phyloP scores from a whole-genome alignment of 768 basidiomycete genomes.

The Crucibulum laeve region DNA sequence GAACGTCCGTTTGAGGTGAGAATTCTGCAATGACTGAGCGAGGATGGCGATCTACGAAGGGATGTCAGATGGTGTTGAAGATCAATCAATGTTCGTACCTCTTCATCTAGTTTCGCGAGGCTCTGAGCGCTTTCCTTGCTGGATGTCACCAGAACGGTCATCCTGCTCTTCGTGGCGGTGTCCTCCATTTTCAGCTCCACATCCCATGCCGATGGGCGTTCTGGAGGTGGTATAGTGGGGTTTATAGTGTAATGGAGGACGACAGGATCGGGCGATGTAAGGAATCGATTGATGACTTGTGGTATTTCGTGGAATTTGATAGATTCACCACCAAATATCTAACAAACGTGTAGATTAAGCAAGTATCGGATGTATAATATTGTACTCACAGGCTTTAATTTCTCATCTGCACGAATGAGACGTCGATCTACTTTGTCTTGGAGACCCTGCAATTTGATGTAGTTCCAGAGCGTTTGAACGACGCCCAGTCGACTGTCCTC shows the following conservation, averaged over 20 bases:
- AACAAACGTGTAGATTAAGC: neutral
- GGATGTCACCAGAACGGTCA: slow-evolving; percentile 65
- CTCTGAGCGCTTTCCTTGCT: slow-evolving; percentile 68
- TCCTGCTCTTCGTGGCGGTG: slow-evolving; percentile 61
- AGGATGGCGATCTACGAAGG: slow-evolving; percentile 66
- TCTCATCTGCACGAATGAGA: slow-evolving; percentile 64
- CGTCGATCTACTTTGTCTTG: slow-evolving; percentile 82
- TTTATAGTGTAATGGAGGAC: slow-evolving; percentile 74
- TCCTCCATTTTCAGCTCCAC: slow-evolving; percentile 90
- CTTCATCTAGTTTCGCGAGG: slow-evolving; percentile 77
- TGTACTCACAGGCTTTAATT: slow-evolving; percentile 52
- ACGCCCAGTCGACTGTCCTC: slow-evolving; percentile 82
- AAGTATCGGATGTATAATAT: neutral
- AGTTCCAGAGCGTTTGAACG: slow-evolving; percentile 86
- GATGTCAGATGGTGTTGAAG: neutral
- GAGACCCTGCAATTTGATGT: slow-evolving; percentile 79
- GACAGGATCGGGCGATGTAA: slow-evolving; percentile 76
- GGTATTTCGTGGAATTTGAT: slow-evolving; percentile 79
- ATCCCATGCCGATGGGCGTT: slow-evolving; percentile 77
- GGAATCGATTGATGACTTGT: slow-evolving; percentile 77
- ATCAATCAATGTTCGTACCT: slow-evolving; percentile 43
- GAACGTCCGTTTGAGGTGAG: slow-evolving; percentile 85
- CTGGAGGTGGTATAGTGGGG: slow-evolving; percentile 57
- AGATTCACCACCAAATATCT: slow-evolving; percentile 72
- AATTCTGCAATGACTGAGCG: slow-evolving; percentile 82